These are phyloP conservation scores for Bromus sterilis DNA, from an alignment of 176 grass and related monocot species.

Conservation along the genomic window DNA sequence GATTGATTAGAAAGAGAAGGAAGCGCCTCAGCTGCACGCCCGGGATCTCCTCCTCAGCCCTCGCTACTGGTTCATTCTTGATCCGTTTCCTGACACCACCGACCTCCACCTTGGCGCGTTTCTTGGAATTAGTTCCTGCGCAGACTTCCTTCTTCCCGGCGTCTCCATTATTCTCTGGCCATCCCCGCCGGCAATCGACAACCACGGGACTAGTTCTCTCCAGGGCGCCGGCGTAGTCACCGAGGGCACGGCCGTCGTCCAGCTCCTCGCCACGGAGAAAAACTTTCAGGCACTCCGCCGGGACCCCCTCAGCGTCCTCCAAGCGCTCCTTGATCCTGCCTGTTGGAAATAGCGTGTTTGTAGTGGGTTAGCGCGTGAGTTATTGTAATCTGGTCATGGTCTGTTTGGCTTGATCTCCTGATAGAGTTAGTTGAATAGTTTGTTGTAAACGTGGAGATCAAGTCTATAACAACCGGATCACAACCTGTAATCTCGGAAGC, in stretches of 20 bases:
- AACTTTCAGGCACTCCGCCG: neutral
- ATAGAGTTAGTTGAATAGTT: too few relatives aligned
- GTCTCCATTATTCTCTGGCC: neutral
- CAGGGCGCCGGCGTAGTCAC: neutral
- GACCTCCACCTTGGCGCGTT: neutral
- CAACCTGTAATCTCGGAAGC: too few relatives aligned
- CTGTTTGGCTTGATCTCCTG: too few relatives aligned
- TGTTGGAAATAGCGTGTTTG: too few relatives aligned
- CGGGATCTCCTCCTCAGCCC: neutral
- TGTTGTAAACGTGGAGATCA: too few relatives aligned
- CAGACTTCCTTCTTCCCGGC: too few relatives aligned
- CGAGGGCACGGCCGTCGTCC: neutral
- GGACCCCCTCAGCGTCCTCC: neutral
- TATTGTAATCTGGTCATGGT: too few relatives aligned
- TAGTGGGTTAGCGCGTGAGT: too few relatives aligned
- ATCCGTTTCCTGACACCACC: neutral
- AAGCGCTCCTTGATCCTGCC: neutral
- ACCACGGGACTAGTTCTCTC: neutral
- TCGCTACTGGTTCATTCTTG: too few relatives aligned
- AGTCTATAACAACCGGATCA: too few relatives aligned
- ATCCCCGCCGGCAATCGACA: neutral
- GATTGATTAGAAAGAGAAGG: neutral
- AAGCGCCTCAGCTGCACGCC: neutral
- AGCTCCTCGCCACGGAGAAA: neutral
- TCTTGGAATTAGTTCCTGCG: neutral